Evolutionary conservation across 2,329 filamentous ascomycete genomes (phyloP).

Genomic region (Sporothrix mexicana): DNA sequence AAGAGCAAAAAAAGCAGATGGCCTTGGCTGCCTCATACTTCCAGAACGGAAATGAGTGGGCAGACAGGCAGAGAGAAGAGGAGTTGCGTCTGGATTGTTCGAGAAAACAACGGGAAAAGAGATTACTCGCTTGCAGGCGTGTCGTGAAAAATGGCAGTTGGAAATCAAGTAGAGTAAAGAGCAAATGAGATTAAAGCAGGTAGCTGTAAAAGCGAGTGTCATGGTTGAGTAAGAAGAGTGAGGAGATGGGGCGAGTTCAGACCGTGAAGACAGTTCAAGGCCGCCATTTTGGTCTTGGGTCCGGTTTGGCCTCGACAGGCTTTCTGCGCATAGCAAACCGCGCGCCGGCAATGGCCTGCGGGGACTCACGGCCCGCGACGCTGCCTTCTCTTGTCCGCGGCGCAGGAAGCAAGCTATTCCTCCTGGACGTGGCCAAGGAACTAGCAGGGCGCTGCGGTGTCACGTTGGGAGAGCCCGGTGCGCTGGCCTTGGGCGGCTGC

Average conservation of each 20-base stretch:
- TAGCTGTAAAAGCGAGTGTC: slow-evolving; percentile 25
- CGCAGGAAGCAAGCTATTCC: slow-evolving; percentile 60
- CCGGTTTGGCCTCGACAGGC: slow-evolving; percentile 43
- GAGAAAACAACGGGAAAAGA: neutral
- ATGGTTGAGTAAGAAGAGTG: slow-evolving; percentile 18
- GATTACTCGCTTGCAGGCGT: slow-evolving; percentile 28
- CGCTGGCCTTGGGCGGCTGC: slow-evolving; percentile 52
- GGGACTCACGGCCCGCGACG: slow-evolving; percentile 54
- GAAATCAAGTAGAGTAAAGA: neutral
- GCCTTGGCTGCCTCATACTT: no score
- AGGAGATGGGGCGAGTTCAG: neutral
- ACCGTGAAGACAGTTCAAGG: slow-evolving; percentile 42
- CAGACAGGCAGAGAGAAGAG: slow-evolving; percentile 1
- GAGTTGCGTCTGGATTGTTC: slow-evolving; percentile 23
- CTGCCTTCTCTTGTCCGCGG: slow-evolving; percentile 45
- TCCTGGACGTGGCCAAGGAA: slow-evolving; percentile 59
- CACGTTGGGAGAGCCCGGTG: slow-evolving; percentile 38
- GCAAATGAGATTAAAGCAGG: slow-evolving; percentile 11
- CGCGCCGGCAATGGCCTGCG: slow-evolving; percentile 54
- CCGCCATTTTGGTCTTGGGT: slow-evolving; percentile 58
- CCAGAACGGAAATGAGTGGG: neutral
- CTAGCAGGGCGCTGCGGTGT: slow-evolving; percentile 57
- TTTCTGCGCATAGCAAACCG: slow-evolving; percentile 53
- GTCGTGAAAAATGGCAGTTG: neutral
- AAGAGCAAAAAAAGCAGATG: neutral